Base-by-base conservation (phyloP, 2,329 filamentous ascomycete species). In the Penicillium hesseltinei region DNA sequence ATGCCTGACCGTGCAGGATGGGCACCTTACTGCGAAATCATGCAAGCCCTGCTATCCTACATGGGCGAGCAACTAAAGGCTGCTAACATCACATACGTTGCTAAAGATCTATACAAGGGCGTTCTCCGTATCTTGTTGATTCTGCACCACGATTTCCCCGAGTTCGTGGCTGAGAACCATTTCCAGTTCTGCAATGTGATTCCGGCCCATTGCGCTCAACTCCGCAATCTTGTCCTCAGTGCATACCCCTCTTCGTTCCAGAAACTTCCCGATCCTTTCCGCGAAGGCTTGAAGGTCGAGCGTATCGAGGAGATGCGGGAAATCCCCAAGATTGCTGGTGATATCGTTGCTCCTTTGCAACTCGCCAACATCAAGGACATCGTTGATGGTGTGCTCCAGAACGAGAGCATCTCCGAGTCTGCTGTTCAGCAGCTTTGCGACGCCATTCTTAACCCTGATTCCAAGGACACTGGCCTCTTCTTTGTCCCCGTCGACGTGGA, bases 81-180 rank as follows among this genome's bases (percentile, higher is more conserved):
- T 10, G 78, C 87, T 29, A 87, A 87, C 57, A 82, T 91, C 17
- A 81, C 87, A 4, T 80, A 85, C 35, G 82, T 90, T 50, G 85
- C 88, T 35, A 92, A 91, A 71, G 90, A 93, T 54, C 85, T 96
- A 60, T 97, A 96, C 73, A 88, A 91, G 59, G 91, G 88, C 9
- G 85, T 90, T 1, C 79, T 96, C 47, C 92, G 95, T 69, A 84
- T 97, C 58, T 78, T 97, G 54, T 79, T 96, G 35, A 84, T 96
- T 51, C 79, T 99, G 52, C 90, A 96, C 65, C 94, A 97, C 70
- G 94, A 99, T 73, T 97, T 91, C 75, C 90, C 93, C 0, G 92
- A 97, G 56, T 99, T 96, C 74, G 78, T 99, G 42, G 89, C 90
- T 6, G 90, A 92, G 66, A 91, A 96, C 72, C 90, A 96, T 70